phyloP scores from a whole-genome alignment of 2,329 filamentous ascomycete genomes.

The Capronia epimyces region DNA sequence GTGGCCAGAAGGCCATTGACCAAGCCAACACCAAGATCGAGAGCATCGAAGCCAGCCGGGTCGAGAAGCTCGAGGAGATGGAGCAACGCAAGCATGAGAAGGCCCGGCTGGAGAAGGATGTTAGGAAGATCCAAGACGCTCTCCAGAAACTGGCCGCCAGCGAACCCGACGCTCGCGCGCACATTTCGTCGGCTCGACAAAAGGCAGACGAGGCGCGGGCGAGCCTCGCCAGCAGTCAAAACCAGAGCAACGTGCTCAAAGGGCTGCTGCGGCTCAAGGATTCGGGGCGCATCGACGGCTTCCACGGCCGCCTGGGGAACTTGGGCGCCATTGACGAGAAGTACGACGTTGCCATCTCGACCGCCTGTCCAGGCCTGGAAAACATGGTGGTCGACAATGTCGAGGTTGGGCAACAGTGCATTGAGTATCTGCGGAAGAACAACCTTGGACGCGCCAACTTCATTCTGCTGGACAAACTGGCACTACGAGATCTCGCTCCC shows the following conservation, averaged over 20 bases:
- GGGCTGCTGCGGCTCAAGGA: constrained; percentile 93
- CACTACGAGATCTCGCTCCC: constrained; percentile 67
- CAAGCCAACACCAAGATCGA: constrained; percentile 76
- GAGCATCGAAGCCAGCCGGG: constrained; percentile 64
- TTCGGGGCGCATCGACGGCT: constrained; percentile 92
- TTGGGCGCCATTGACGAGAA: constrained; percentile 87
- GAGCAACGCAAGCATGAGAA: constrained; percentile 70
- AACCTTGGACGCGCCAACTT: constrained; percentile 96
- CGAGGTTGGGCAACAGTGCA: constrained; percentile 94
- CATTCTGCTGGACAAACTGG: constrained; percentile 85
- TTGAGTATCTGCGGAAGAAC: constrained; percentile 94
- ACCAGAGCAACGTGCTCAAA: constrained; percentile 83
- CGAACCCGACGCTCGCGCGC: constrained; percentile 75
- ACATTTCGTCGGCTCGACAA: constrained; percentile 82
- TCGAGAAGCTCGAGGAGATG: constrained; percentile 66
- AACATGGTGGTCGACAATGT: constrained; percentile 97
- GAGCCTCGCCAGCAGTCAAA: constrained; percentile 82
- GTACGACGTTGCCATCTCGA: constrained; percentile 97
- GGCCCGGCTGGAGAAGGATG: constrained; percentile 66
- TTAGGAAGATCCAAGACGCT: constrained; percentile 64
- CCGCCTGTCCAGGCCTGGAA: constrained; percentile 82
- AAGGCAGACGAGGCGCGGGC: constrained; percentile 94
- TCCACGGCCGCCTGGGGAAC: constrained; percentile 91
- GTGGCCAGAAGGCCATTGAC: constrained; percentile 74
- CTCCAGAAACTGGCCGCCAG: constrained; percentile 66